Evolutionary conservation across 306 rosid species (phyloP).

Genomic region (Macrotyloma uniflorum): DNA sequence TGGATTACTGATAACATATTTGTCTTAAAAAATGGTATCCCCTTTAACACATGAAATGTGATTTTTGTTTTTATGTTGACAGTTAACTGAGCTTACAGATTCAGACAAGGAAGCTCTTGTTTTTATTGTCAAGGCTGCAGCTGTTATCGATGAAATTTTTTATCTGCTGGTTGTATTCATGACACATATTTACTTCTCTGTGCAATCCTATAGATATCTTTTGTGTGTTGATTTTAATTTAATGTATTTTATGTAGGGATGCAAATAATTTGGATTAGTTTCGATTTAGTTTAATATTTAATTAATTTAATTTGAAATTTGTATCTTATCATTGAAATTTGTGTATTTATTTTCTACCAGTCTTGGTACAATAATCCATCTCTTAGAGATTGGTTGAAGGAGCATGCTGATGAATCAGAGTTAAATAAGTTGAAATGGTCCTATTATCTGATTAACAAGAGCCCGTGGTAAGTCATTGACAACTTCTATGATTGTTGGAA

Average conservation of each 20-base stretch:
- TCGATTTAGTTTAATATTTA: too few relatives aligned
- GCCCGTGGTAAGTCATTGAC: conserved; percentile 72
- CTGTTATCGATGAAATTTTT: conserved; percentile 81
- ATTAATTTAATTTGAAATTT: too few relatives aligned
- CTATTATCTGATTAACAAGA: conserved; percentile 78
- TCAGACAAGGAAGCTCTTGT: conserved; percentile 76
- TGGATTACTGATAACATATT: not conserved
- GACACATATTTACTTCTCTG: not conserved
- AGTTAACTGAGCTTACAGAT: conserved; percentile 75
- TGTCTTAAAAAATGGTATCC: not conserved
- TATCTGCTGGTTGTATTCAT: conserved; percentile 65
- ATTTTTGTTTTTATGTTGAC: conserved; percentile 29
- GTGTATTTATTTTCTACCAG: conserved; percentile 49
- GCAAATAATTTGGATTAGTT: too few relatives aligned
- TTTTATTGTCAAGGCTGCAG: conserved; percentile 74
- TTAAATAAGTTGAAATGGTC: conserved; percentile 86
- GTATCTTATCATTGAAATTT: conserved; percentile 11
- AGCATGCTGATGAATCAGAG: conserved; percentile 70
- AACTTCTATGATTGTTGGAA: too few relatives aligned
- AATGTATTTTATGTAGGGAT: too few relatives aligned
- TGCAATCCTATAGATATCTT: conserved; percentile 8
- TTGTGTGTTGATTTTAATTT: not conserved
- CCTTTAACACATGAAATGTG: too few relatives aligned
- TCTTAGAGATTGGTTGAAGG: conserved; percentile 85
- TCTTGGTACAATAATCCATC: conserved; percentile 81